phyloP scores from a whole-genome alignment of 2,329 filamentous ascomycete genomes.

The Monosporascus ibericus region DNA sequence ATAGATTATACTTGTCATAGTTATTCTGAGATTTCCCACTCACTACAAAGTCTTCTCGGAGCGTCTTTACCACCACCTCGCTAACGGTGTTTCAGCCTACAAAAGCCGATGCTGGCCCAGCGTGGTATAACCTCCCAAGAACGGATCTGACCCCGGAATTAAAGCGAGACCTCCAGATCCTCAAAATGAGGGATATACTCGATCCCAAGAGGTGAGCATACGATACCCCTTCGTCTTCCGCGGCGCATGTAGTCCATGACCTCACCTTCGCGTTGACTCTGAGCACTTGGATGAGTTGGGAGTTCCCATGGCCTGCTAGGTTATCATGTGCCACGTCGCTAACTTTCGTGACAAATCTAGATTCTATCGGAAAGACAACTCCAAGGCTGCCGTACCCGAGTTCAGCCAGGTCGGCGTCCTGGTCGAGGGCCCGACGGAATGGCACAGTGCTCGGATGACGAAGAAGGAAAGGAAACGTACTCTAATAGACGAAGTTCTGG shows the following conservation, averaged over 20 bases:
- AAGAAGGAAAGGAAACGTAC: conserved; percentile 86
- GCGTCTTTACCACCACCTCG: conserved; percentile 3
- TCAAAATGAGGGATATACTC: conserved; percentile 82
- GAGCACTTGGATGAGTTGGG: too few relatives aligned
- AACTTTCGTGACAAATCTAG: neutral
- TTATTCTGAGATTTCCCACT: conserved; percentile 58
- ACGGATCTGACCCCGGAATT: conserved; percentile 79
- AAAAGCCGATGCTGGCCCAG: conserved; percentile 60
- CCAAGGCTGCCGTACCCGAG: conserved; percentile 65
- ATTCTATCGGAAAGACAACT: conserved; percentile 81
- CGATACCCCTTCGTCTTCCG: neutral
- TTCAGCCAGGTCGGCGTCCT: conserved; percentile 76
- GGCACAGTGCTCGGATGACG: conserved; percentile 70
- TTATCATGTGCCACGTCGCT: neutral
- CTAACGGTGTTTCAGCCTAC: conserved; percentile 21
- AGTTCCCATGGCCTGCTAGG: too few relatives aligned
- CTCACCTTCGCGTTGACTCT: too few relatives aligned
- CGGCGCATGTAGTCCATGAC: neutral
- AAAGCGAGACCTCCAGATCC: conserved; percentile 81
- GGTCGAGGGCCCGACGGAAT: conserved; percentile 85
- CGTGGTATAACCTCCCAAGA: conserved; percentile 85
- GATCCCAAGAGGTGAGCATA: conserved; percentile 60
- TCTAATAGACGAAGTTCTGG: conserved; percentile 78
- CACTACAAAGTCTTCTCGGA: conserved; percentile 13
- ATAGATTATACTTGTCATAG: conserved; percentile 54